Base-by-base conservation (phyloP, 768 basidiomycete genomes). In the Rhodotorula sphaerocarpa region DNA sequence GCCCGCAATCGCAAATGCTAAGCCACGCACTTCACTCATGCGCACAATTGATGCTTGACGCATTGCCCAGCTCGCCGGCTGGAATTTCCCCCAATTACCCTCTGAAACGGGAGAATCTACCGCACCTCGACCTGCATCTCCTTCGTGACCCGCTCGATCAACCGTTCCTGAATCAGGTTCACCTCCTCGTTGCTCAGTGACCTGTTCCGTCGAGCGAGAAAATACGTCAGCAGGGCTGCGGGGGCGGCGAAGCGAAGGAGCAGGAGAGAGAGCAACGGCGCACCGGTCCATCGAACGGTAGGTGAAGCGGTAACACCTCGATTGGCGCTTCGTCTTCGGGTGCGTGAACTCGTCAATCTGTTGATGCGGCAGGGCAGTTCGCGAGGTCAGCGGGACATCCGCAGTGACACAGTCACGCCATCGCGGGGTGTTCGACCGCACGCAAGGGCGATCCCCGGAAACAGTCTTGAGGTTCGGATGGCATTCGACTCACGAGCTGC, bases 211-310 rank as follows among this genome's bases (percentile, higher is more conserved):
- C 30, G 7, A 11, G 28, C 28, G n/a, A 33, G 18, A 3, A 28
- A 5, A 23, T 5, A 23, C 10, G 31, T 50, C 48, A 34, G 33
- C 23, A 11, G n/a, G n/a, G 36, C 36, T 16, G 16, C 36, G 36
- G 36, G 10, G 16, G 36, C 36, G 10, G 10, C 33, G 20, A n/a
- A 78, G 27, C 47, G 23, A 10, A 42, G 45, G 43, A 18, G 27
- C 15, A 33, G 43, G 25, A n/a, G 27, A 47, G 33, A 11, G 23
- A 27, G 34, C 6, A 2, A 16, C 50, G n/a, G n/a, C n/a, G 50
- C 34, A 87, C 88, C 86, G 84, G 75, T 97, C 93, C 91, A 97
- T 93, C 33, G 92, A 95, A 61, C 92, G 80, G 75, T 97, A 99
- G 71, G 88, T 90, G 65, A 97, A 82, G 54, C 93, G 81, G 76